Evolutionary conservation across 352 stramenopile species (phyloP), one percentile per base, ranked within the genome.

Genomic region (Pythium dissimile): DNA sequence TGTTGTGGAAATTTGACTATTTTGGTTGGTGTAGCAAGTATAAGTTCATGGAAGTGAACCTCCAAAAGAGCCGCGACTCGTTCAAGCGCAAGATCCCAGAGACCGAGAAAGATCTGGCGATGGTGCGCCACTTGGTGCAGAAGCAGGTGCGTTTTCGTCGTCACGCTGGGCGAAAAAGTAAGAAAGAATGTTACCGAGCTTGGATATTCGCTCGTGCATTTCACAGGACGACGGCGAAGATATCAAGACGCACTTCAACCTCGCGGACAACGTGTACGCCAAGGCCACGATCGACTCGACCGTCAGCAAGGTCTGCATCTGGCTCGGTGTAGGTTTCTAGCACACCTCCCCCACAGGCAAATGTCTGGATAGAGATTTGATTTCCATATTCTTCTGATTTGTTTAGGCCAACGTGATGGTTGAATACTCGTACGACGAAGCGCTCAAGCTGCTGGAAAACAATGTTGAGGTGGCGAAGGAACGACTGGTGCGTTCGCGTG

Each of bases 371-470:
- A n/a, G n/a, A n/a, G n/a, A n/a, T n/a, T n/a, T n/a, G n/a, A n/a
- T n/a, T n/a, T n/a, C n/a, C n/a, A n/a, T n/a, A n/a, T n/a, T n/a
- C n/a, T n/a, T n/a, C n/a, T n/a, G n/a, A n/a, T n/a, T n/a, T n/a
- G n/a, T n/a, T n/a, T n/a, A 83, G 31, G 96, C 95, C 15, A 98
- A 98, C 77, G 92, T 98, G 28, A 98, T 98, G 93, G 83, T 98
- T 59, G 95, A 99, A 67, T 98, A 98, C 70, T 95, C 91, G 43
- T 98, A 98, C 65, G 84, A 98, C n/a, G 96, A 99, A 64, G 95
- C 95, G 11, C 76, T 97, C 32, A 80, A 88, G 39, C 64, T 98
- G 80, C 72, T 97, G 75, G 62, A 88, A 57, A 66, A 73, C 53
- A 96, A 94, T 62, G 64, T 95, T 54, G 56, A 76, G 8, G 70